Base-by-base conservation (phyloP, 352 stramenopile genomes). In the Hyphochytrium catenoides region DNA sequence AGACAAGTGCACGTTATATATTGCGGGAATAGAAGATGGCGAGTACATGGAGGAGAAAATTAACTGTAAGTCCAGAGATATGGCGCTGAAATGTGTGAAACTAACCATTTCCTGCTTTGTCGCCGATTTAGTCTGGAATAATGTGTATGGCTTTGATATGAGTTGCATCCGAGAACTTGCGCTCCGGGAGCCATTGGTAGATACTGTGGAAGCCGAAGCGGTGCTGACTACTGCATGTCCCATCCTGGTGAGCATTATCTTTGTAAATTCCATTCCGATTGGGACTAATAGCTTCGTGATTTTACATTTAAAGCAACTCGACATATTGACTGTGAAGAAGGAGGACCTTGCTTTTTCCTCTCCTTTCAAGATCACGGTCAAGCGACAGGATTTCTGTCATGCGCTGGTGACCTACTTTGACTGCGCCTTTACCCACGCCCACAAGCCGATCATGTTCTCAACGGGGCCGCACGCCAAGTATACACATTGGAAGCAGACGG, bases 81-180 rank as follows among this genome's bases (percentile, higher is more conserved):
- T 21, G 27, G 31, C 15, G 18, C 1, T 29, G 7, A 18, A 35
- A 47, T 22, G 1, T 35, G n/a, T n/a, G 1, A 51, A n/a, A 16
- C 19, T 19, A 31, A 12, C 9, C 12, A 34, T 31, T 22, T 49
- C 33, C 14, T 15, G 7, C 3, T 43, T 2, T 31, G 2, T 48
- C 9, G 39, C 23, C 8, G 17, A 11, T 28, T 48, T 66, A 60
- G 79, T 96, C 54, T 98, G 91, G 91, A 68, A 95, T 33, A 81
- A 95, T 52, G 90, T 98, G 3, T 98, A 98, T 62, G 91, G 91
- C 33, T 98, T 98, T 50, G 83, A 98, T 54, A 97, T 98, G 88
- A 94, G 70, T 54, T 84, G 67, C 44, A 95, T 98, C 51, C 90
- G 93, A 53, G 68, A 93, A 39, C 89, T 95, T 34, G 88, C 87